Evolutionary conservation across 2,329 filamentous ascomycete genomes (phyloP), one percentile per base, ranked within the genome.

Genomic region (Podosphaera xanthii): DNA sequence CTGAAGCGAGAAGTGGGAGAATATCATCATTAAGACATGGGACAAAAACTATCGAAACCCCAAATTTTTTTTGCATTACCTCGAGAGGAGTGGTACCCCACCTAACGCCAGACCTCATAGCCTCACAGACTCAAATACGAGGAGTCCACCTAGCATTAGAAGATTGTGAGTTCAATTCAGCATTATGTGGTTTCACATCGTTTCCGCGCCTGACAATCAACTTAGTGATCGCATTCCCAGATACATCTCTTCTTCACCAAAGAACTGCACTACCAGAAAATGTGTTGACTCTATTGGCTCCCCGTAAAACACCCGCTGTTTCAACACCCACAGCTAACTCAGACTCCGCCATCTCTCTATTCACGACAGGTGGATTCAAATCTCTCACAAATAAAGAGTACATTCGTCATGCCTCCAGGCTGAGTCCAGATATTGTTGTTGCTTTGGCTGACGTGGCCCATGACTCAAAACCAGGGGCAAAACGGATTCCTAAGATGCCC

Each of bases 41-140:
- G 49, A 77, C 86, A 61, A 79, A 76, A 62, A 71, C 77, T n/a
- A 76, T 96, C 63, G 74, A 85, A 30, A 98, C 92, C 36, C 92
- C 92, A 50, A 84, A 86, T 68, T 94, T 85, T 70, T 74, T 95
- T 60, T 83, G 81, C 57, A 76, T 86, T 64, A 86, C 86, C 2
- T 96, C 92, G 40, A 80, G 92, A 66, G 92, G 92, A 31, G 80
- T 80, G 1, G 75, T 97, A 42, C 89, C 92, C 58, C 92, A 98
- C 72, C 72, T 98, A 63, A 86, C 90, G 2, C 90, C 89, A 46
- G 92, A 98, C 73, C 85, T 85, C 62, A 75, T 92, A 63, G 70
- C 72, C 48, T 82, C 80, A 59, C 75, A 84, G 66, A 82, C 83
- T 0, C 69, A 77, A 4, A 75, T 94, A 61, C 74, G 75, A 35